Base-by-base conservation (phyloP, 2,329 filamentous ascomycete species). In the Fusarium heterosporum region DNA sequence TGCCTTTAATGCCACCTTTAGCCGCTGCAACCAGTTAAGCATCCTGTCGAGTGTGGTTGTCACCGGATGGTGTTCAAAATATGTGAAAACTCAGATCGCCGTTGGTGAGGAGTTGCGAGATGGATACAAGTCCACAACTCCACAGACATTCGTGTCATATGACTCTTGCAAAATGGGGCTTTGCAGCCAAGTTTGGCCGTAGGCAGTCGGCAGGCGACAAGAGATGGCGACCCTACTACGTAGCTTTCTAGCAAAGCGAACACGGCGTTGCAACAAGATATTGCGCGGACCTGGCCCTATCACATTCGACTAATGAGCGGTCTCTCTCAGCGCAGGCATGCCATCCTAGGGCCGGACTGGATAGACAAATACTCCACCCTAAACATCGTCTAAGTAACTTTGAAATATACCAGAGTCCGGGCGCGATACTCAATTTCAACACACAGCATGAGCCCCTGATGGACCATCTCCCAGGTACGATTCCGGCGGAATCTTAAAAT, bases 281-380 rank as follows among this genome's bases (percentile, higher is more conserved):
- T 54, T 69, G 40, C 46, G 55, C 67, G 65, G 57, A 53, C 38
- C 58, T 51, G 8, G 26, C 14, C 34, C 41, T 55, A 48, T 47
- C 22, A 54, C 54, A 64, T 55, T 41, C 56, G 55, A 70, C 70
- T 71, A 72, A 71, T 72, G 49, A 67, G 63, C 49, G 66, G 25
- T 61, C 63, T 54, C 29, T 30, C 46, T 46, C 53, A 59, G 54
- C 52, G 64, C 70, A 72, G 69, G 66, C 66, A 59, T 67, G n/a
- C 50, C 64, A 50, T 69, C 56, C 70, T 64, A 59, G 64, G 58
- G 46, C 70, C 61, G 68, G 68, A 73, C 66, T 71, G 68, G 63
- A 66, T 42, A 42, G 55, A 48, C 46, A 42, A 29, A 6, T 36
- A 38, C 55, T 66, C 70, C 66, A 56, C 58, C 45, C 47, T 47